Evolutionary conservation across 1,139 yeast species (phyloP).

Genomic region (Yamadazyma pseudoaaseri): DNA sequence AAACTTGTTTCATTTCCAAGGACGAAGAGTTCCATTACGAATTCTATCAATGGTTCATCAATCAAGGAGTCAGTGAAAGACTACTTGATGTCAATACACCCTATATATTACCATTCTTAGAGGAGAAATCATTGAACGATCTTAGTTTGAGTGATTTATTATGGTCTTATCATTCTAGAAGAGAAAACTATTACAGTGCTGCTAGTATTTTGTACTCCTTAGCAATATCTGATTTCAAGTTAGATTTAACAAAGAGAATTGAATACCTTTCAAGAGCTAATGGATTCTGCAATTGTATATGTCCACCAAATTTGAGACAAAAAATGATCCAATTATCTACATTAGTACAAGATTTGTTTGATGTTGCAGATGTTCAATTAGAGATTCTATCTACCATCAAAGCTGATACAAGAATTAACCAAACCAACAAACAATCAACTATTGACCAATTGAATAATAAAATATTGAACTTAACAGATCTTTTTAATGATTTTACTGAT

Average conservation of each 20-base stretch:
- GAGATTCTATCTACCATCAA: constrained; percentile 65
- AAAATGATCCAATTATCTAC: constrained; percentile 70
- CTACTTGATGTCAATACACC: constrained; percentile 80
- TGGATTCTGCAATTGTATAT: constrained; percentile 85
- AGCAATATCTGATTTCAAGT: constrained; percentile 71
- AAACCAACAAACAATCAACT: constrained; percentile 47
- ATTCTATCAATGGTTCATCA: constrained; percentile 89
- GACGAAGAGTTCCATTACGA: constrained; percentile 88
- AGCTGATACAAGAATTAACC: constrained; percentile 57
- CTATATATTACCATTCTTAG: constrained; percentile 72
- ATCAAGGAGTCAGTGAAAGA: constrained; percentile 74
- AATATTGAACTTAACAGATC: constrained; percentile 69
- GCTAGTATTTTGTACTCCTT: constrained; percentile 77
- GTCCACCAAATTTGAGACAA: constrained; percentile 77
- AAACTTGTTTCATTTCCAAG: constrained; percentile 66
- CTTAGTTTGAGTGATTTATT: constrained; percentile 75
- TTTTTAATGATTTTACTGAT: constrained; percentile 84
- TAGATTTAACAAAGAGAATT: constrained; percentile 70
- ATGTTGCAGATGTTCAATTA: constrained; percentile 86
- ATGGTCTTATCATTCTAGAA: constrained; percentile 87
- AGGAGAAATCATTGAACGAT: constrained; percentile 66
- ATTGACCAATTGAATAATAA: constrained; percentile 57
- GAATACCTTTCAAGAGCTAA: constrained; percentile 90
- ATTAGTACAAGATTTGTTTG: constrained; percentile 75
- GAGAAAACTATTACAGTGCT: constrained; percentile 76